Percentiles rank a stretch among this genome's conserved stretches.
Conservation (phyloP, 305 asterid genomes). For the Rubia balearica region DNA sequence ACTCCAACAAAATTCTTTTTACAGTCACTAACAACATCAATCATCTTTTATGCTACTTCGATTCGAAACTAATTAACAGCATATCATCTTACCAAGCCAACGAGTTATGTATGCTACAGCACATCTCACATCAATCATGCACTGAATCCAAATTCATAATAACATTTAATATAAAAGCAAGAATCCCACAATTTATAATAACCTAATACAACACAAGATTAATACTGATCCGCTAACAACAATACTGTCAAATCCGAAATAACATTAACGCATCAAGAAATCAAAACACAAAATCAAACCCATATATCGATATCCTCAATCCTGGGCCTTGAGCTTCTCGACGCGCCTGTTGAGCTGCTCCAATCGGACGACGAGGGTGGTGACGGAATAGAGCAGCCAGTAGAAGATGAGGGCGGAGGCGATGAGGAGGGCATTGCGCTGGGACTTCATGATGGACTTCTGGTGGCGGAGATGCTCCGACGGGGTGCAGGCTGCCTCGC, state of each 20-base stretch:
- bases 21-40: not conserved
- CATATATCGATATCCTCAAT: constrained; percentile 29
- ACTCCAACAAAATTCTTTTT: not conserved
- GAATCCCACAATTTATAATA: not conserved
- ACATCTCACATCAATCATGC: not conserved
- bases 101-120: not conserved
- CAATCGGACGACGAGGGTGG: constrained; percentile 67
- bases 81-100: not conserved
- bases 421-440: constrained; percentile 77
- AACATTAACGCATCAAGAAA: not conserved
- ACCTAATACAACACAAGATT: not conserved
- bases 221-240: not conserved
- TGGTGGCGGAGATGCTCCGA: constrained; percentile 85
- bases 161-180: not conserved
- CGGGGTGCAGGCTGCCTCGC: constrained; percentile 68
- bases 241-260: not conserved
- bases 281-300: constrained; percentile 6
- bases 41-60: too few species aligned
- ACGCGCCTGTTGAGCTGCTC: constrained; percentile 42
- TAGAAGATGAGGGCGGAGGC: constrained; percentile 71
- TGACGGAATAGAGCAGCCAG: constrained; percentile 81
- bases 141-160: not conserved
- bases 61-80: not conserved
- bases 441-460: constrained; percentile 85
- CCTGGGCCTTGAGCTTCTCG: constrained; percentile 63